Conservation (phyloP, 192 early-diverging fungal genomes). For the Gonapodya sp. region DNA sequence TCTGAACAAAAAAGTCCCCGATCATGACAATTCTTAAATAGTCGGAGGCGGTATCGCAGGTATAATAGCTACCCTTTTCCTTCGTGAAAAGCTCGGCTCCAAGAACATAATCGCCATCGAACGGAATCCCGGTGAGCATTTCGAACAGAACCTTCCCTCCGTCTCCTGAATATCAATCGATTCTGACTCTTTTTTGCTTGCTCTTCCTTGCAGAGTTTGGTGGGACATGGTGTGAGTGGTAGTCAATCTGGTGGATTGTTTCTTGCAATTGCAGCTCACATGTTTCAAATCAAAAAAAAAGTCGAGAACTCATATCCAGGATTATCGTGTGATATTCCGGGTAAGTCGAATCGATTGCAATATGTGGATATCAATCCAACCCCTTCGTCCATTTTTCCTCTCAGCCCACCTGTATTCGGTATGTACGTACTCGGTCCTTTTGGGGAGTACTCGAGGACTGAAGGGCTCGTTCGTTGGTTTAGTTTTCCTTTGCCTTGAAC, state of each 20-base stretch:
- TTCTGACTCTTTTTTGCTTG: not conserved
- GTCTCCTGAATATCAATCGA: not conserved
- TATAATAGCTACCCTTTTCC: not conserved
- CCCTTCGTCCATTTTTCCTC: not conserved
- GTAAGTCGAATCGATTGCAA: not conserved
- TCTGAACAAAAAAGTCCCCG: not conserved
- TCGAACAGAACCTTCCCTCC: too few relatives aligned
- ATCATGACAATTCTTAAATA: not conserved
- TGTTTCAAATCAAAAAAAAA: too few relatives aligned
- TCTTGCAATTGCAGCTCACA: too few relatives aligned
- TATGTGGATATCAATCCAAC: not conserved
- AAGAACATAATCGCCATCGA: slow-evolving; percentile 10
- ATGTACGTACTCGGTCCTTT: too few relatives aligned
- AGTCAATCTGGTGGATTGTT: too few relatives aligned
- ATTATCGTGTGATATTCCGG: slow-evolving; percentile 1
- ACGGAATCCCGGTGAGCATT: slow-evolving; percentile 3
- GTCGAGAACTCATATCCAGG: slow-evolving; percentile 4
- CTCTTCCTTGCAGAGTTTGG: not conserved
- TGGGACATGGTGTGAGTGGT: slow-evolving; percentile 7
- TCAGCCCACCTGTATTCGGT: slow-evolving; percentile 4
- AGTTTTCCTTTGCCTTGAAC: slow-evolving; percentile 10
- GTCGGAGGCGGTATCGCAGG: not conserved
- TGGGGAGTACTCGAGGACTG: too few relatives aligned
- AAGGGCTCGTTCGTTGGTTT: too few relatives aligned
- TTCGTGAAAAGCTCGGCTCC: slow-evolving; percentile 5